Conservation (phyloP, 305 asterid species). For the Solanum aculeatissimum region DNA sequence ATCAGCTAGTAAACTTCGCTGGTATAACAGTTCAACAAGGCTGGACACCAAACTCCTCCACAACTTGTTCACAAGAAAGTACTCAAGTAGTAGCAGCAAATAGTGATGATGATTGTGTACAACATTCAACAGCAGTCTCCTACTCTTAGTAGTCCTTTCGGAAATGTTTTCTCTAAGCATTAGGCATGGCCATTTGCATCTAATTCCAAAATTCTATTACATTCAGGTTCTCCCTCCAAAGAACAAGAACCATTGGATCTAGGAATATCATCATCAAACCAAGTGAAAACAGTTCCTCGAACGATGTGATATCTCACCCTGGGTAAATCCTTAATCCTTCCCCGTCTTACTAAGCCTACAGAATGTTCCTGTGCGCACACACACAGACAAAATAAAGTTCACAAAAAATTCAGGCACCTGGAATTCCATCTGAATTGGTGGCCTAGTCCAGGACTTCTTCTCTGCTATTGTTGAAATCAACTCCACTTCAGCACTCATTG, state of each 20-base stretch:
- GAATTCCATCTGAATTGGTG: conserved; percentile 99
- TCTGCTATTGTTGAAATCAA: conserved; percentile 89
- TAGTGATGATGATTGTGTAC: neutral
- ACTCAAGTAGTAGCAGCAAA: neutral
- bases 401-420: conserved; percentile 40
- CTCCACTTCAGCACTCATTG: conserved; percentile 98
- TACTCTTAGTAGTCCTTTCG: neutral
- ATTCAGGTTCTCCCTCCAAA: neutral
- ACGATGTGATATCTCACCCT: no score
- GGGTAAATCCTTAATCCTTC: no score
- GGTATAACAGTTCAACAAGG: neutral
- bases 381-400: neutral
- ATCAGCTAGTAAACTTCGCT: neutral
- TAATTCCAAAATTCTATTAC: neutral
- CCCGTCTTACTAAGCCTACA: no score
- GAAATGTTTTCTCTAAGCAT: neutral
- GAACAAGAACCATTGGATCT: neutral
- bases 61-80: neutral
- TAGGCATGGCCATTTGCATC: neutral
- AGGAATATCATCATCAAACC: neutral
- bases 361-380: no score
- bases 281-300: neutral
- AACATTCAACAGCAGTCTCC: neutral
- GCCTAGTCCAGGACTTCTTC: conserved; percentile 97
- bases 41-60: neutral